Percentiles rank a stretch among this genome's conserved stretches.
phyloP scores from a whole-genome alignment of 2,329 filamentous ascomycete species.

The Neurospora sp. region DNA sequence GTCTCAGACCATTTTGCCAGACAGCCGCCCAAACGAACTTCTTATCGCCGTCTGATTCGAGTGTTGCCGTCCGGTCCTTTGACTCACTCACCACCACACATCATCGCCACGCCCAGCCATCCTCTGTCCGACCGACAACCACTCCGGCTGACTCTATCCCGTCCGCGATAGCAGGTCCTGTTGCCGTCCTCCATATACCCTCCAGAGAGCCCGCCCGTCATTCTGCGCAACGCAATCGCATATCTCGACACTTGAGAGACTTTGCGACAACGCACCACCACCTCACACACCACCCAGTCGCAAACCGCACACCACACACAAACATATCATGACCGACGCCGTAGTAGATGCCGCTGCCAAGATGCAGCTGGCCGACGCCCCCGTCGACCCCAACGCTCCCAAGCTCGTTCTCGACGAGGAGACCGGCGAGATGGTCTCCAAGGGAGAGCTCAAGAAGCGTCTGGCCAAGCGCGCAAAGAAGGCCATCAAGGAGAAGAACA shows the following conservation, averaged over 20 bases:
- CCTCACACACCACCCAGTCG: background rate
- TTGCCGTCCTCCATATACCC: background rate
- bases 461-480: constrained; percentile 49
- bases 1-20: background rate
- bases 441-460: constrained; percentile 53
- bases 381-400: constrained; percentile 13
- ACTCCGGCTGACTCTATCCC: background rate
- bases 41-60: background rate
- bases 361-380: constrained; percentile 30
- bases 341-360: constrained; percentile 41
- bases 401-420: constrained; percentile 42
- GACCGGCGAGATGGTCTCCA: constrained; percentile 57
- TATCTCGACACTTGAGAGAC: background rate
- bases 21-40: background rate
- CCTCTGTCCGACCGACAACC: background rate
- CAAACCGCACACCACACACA: background rate
- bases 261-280: background rate
- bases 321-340: constrained; percentile 34
- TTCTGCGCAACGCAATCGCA: background rate
- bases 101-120: background rate
- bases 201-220: background rate
- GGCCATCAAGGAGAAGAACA: constrained; percentile 41
- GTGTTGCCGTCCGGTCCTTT: background rate
- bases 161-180: background rate
- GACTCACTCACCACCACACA: background rate